Evolutionary conservation across 176 grass and related monocot species (phyloP), one percentile per base, ranked within the genome.

Genomic region (Aegilops umbellulata): DNA sequence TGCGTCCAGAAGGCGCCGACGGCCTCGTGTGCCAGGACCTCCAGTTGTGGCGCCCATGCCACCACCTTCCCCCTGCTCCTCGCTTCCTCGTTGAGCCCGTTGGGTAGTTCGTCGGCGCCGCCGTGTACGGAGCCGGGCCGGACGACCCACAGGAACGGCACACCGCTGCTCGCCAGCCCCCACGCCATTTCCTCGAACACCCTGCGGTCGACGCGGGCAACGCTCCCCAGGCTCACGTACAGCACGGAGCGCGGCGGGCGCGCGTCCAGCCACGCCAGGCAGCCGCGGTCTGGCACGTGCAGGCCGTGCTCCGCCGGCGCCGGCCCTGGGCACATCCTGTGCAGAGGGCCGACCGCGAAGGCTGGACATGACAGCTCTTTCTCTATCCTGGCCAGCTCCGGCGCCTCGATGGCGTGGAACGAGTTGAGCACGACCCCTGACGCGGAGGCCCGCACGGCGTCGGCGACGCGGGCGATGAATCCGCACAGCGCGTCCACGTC

Each of bases 91-190:
- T 31, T 14, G 3, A 80, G 9, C 60, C 31, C 31, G 7, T 60
- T 42, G 17, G 78, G 77, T 4, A 82, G 23, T 2, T 4, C n/a
- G 46, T 3, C 35, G 5, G 15, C 29, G 9, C 79, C 74, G 8
- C 7, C 35, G 7, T 4, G 22, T 19, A 90, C 25, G 20, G 53
- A 72, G 26, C 55, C 88, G 0, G 81, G 85, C 1, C 78, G 71
- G 23, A 90, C n/a, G 11, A 86, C 82, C 91, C 85, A 93, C 8
- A 90, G 85, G 77, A 93, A 93, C 9, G 85, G 72, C 14, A 60
- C 61, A 15, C 81, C 81, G 16, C 81, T 69, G 46, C 17, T 5
- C 10, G 60, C 89, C 1, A 84, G 30, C n/a, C 68, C 85, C 60
- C 31, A 27, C 9, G 89, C 89, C 89, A 68, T 83, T 17, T 84